Evolutionary conservation across 1,284 basidiomycete species (phyloP).

Genomic region (Ceratobasidium sp.): DNA sequence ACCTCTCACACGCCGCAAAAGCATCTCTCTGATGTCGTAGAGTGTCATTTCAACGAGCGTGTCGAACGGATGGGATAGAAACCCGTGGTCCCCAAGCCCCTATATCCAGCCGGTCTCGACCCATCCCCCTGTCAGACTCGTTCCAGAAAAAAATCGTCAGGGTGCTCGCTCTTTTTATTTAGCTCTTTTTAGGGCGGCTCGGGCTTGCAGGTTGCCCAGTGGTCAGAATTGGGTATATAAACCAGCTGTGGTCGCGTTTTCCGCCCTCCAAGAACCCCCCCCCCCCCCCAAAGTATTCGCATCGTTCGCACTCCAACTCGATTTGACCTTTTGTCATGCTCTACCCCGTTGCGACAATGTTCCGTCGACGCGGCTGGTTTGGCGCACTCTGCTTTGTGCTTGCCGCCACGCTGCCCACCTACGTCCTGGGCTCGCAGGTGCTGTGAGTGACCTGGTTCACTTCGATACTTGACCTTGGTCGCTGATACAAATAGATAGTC

Average conservation of each 20-base stretch:
- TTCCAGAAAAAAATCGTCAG: too few relatives aligned
- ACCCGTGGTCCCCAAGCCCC: too few relatives aligned
- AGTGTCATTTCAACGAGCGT: too few relatives aligned
- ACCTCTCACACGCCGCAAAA: too few relatives aligned
- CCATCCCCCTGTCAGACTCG: too few relatives aligned
- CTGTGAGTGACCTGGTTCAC: not conserved
- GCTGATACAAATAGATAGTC: not conserved
- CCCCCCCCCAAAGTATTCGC: constrained; percentile 56
- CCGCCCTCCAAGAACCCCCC: not conserved
- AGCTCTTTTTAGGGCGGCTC: not conserved
- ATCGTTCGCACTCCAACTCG: too few relatives aligned
- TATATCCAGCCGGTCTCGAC: too few relatives aligned
- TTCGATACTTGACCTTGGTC: not conserved
- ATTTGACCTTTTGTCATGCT: not conserved
- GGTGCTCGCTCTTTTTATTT: too few relatives aligned
- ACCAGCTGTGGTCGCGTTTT: not conserved
- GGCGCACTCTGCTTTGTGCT: not conserved
- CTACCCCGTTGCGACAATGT: not conserved
- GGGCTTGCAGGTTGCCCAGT: not conserved
- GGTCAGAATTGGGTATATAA: not conserved
- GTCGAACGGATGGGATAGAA: too few relatives aligned
- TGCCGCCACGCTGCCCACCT: not conserved
- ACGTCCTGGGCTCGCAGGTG: not conserved
- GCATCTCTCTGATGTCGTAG: too few relatives aligned
- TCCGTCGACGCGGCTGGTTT: not conserved